Conservation (phyloP, 2,329 filamentous ascomycete species). For the Penicillium oxalicum region DNA sequence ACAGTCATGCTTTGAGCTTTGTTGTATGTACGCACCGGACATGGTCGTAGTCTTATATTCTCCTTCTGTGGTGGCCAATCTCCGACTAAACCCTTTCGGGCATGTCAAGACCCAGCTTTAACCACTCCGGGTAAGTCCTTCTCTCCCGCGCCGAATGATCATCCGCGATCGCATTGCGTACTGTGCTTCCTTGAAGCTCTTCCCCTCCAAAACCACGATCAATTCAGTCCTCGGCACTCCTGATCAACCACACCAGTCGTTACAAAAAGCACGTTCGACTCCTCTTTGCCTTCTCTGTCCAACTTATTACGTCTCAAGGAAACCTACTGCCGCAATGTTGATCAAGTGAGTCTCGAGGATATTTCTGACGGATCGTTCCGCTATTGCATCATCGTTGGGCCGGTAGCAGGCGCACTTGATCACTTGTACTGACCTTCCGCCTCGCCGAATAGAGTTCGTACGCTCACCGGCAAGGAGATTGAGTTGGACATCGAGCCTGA, state of each 20-base stretch:
- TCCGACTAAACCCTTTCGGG: not conserved
- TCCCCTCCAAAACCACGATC: conserved; percentile 31
- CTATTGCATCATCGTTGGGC: conserved; percentile 16
- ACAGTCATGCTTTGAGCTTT: no score
- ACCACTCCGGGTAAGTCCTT: not conserved
- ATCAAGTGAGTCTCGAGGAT: conserved; percentile 42
- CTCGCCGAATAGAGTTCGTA: conserved; percentile 67
- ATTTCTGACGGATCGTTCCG: not conserved
- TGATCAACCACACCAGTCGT: no score
- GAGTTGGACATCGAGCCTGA: conserved; percentile 93
- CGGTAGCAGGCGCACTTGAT: conserved; percentile 7
- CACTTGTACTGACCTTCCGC: conserved; percentile 9
- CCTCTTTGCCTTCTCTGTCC: not conserved
- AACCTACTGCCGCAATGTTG: conserved; percentile 37
- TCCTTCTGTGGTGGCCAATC: no score
- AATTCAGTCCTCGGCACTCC: conserved; percentile 21
- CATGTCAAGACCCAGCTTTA: no score
- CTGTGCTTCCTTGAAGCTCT: conserved; percentile 8
- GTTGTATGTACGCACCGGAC: no score
- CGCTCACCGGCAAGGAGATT: conserved; percentile 96
- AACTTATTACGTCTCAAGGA: not conserved
- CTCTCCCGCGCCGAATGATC: not conserved
- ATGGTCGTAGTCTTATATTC: no score
- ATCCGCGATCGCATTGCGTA: not conserved
- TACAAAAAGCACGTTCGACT: not conserved